Percentiles rank a stretch among this genome's conserved stretches.
phyloP scores from a whole-genome alignment of 257 asterid species.

The Jacaranda copaia region DNA sequence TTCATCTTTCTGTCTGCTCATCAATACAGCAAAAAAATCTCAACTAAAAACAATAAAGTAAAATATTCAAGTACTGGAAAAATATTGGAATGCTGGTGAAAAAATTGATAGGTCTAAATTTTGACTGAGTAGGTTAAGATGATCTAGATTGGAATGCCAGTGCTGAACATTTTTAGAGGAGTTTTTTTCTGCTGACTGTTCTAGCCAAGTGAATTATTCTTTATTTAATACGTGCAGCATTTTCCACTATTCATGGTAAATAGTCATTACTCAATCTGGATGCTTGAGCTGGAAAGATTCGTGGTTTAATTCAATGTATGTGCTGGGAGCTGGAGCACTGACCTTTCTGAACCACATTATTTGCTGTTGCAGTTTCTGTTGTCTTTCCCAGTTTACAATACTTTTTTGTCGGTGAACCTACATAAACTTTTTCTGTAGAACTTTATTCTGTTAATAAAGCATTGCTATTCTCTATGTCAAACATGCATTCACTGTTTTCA shows the following conservation, averaged over 20 bases:
- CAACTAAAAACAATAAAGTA: slow-evolving; percentile 13
- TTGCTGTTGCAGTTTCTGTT: no score
- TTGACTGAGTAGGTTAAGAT: slow-evolving; percentile 22
- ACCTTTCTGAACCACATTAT: not conserved
- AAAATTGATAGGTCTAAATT: not conserved
- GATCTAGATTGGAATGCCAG: slow-evolving; percentile 16
- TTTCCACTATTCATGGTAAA: not conserved
- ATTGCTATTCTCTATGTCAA: no score
- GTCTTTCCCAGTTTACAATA: no score
- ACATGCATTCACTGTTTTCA: no score
- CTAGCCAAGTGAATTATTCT: not conserved
- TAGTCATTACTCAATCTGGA: not conserved
- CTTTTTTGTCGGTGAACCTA: no score
- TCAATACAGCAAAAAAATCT: not conserved
- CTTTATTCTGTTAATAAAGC: no score
- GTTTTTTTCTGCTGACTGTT: not conserved
- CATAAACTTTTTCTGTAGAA: not conserved
- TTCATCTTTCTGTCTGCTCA: slow-evolving; percentile 30
- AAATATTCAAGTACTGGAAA: slow-evolving; percentile 10
- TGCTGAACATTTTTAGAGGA: slow-evolving; percentile 2
- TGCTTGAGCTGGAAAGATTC: not conserved
- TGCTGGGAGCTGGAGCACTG: not conserved
- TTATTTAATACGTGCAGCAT: not conserved
- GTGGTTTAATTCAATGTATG: not conserved
- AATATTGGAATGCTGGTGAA: slow-evolving; percentile 6